phyloP scores from a whole-genome alignment of 2,329 filamentous ascomycete genomes.

The Pezicula neosporulosa region DNA sequence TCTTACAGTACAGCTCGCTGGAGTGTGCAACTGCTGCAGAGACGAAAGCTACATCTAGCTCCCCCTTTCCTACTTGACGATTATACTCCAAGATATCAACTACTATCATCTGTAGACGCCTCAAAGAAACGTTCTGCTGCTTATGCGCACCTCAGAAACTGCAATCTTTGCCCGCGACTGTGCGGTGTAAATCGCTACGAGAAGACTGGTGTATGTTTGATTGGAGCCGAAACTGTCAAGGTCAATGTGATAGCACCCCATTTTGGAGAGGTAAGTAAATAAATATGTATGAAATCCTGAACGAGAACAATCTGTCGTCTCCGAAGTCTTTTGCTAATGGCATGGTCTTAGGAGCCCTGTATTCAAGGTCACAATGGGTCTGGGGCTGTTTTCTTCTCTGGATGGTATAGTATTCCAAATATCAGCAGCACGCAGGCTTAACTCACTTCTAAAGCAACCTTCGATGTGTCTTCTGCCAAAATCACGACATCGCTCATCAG shows the following conservation, averaged over 20 bases:
- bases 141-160: conserved; percentile 72
- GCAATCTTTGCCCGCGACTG: conserved; percentile 75
- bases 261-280: conserved; percentile 61
- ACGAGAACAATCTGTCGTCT: not conserved
- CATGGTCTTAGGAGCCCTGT: conserved; percentile 57
- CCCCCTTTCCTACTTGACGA: conserved; percentile 69
- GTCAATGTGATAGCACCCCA: conserved; percentile 84
- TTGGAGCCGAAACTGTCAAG: conserved; percentile 69
- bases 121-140: conserved; percentile 71
- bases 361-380: conserved; percentile 79
- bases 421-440: too few relatives aligned
- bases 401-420: conserved; percentile 7
- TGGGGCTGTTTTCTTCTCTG: conserved; percentile 67
- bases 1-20: not conserved
- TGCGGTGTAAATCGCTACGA: conserved; percentile 82
- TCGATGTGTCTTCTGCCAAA: conserved; percentile 72
- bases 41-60: conserved; percentile 44
- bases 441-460: conserved; percentile 24
- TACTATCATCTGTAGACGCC: conserved; percentile 63
- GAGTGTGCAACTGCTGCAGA: not conserved
- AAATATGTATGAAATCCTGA: conserved; percentile 2
- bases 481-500: conserved; percentile 79
- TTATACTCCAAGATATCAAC: conserved; percentile 70
- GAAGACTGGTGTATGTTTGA: conserved; percentile 73
- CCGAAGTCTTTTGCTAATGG: not conserved